These are phyloP conservation scores for Parmelia sp. DNA, from an alignment of 495 filamentous ascomycete genomes.

Conservation along the genomic window DNA sequence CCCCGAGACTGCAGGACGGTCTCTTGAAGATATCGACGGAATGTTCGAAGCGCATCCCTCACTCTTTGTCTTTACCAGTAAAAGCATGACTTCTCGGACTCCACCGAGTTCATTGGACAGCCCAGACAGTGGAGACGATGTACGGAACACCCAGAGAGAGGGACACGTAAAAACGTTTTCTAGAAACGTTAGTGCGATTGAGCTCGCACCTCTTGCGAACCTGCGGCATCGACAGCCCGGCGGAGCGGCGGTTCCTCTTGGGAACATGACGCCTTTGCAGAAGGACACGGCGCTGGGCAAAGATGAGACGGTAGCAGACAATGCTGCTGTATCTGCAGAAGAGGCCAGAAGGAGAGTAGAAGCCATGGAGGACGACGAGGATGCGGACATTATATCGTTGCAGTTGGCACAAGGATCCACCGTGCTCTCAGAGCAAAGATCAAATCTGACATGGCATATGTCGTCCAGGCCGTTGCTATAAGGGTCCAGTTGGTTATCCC, in stretches of 20 bases:
- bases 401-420: background rate
- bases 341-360: background rate
- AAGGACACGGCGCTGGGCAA: background rate
- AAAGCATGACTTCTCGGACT: constrained; percentile 9
- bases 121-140: background rate
- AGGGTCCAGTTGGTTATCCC: background rate
- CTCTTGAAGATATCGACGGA: constrained; percentile 29
- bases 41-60: constrained; percentile 20
- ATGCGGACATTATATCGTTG: background rate
- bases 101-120: background rate
- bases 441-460: background rate
- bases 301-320: background rate
- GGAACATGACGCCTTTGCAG: background rate
- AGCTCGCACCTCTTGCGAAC: background rate
- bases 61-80: constrained; percentile 18
- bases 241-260: background rate
- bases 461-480: background rate
- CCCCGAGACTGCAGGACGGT: constrained; percentile 39
- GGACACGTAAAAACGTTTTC: background rate
- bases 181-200: background rate
- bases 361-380: background rate
- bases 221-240: constrained; percentile 1
- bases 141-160: background rate
- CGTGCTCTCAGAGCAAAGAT: background rate
- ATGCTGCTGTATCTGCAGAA: background rate